These are phyloP conservation scores for Plectosphaerella plurivora DNA, from an alignment of 2,329 filamentous ascomycete species.

Conservation along the genomic window DNA sequence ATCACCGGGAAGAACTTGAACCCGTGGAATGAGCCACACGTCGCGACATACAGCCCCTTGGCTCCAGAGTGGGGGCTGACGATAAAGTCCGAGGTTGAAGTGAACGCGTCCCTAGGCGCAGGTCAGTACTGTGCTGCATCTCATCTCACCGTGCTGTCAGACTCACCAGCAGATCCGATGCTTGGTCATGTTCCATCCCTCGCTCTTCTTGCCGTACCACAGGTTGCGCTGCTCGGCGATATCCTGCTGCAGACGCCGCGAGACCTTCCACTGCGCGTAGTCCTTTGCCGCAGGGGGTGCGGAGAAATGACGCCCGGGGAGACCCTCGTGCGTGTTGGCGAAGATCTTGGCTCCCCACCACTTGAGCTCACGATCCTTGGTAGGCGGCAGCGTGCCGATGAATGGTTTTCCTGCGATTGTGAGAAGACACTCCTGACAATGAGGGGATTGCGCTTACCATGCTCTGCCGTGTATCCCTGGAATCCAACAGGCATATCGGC, in stretches of 20 bases:
- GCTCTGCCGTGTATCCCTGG: constrained; percentile 31
- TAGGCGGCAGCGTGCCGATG: constrained; percentile 54
- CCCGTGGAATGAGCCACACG: constrained; percentile 51
- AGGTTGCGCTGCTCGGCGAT: constrained; percentile 51
- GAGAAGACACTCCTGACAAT: constrained; percentile 26
- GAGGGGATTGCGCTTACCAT: constrained; percentile 18
- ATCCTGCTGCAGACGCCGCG: constrained; percentile 50
- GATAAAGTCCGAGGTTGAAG: constrained; percentile 52
- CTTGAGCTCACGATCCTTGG: constrained; percentile 44
- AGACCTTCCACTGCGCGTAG: constrained; percentile 60
- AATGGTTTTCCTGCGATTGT: constrained; percentile 40
- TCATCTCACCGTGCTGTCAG: neutral
- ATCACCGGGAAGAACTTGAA: constrained; percentile 47
- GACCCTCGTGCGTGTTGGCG: constrained; percentile 46
- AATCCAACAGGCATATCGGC: constrained; percentile 44
- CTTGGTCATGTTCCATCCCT: constrained; percentile 54
- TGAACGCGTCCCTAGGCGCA: constrained; percentile 58
- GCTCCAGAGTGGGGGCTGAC: constrained; percentile 40
- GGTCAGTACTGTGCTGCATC: constrained; percentile 1
- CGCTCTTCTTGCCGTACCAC: constrained; percentile 55
- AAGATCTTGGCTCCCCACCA: constrained; percentile 61
- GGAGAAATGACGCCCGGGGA: constrained; percentile 51
- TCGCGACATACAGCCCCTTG: constrained; percentile 45
- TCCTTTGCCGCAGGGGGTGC: constrained; percentile 50
- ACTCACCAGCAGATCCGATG: constrained; percentile 64